Conservation (phyloP, 2,329 filamentous ascomycete genomes). For the Plenodomus lindquistii region DNA sequence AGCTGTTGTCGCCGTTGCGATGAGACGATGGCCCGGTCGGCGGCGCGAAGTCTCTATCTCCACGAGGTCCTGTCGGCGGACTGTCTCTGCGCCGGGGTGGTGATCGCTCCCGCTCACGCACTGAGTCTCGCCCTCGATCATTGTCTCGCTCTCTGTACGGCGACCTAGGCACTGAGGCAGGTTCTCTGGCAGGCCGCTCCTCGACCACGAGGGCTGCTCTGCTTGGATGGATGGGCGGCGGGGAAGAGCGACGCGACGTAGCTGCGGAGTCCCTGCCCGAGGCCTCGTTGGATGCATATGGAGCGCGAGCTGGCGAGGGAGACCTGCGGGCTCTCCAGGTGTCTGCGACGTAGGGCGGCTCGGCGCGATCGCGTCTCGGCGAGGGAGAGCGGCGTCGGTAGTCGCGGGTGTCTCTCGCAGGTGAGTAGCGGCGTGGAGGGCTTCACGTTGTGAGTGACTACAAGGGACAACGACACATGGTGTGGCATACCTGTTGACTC, state of each 20-base stretch:
- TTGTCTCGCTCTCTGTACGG: conserved; percentile 42
- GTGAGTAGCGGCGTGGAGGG: conserved; percentile 49
- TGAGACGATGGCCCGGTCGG: conserved; percentile 43
- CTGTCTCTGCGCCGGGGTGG: conserved; percentile 45
- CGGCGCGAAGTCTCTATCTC: conserved; percentile 42
- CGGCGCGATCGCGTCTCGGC: conserved; percentile 54
- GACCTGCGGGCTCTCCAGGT: conserved; percentile 58
- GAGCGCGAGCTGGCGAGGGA: conserved; percentile 51
- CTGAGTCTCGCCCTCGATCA: conserved; percentile 29
- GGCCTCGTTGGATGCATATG: conserved; percentile 51
- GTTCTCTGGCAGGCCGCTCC: conserved; percentile 27
- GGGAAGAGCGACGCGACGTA: conserved; percentile 66
- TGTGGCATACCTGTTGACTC: conserved; percentile 38
- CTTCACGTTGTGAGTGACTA: conserved; percentile 9
- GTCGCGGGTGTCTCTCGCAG: conserved; percentile 46
- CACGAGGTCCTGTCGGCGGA: conserved; percentile 42
- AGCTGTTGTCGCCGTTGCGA: conserved; percentile 43
- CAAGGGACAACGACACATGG: neutral
- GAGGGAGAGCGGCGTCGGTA: conserved; percentile 59
- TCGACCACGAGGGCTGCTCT: conserved; percentile 50
- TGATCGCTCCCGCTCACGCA: conserved; percentile 36
- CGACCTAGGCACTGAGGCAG: conserved; percentile 39
- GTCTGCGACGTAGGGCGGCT: conserved; percentile 52
- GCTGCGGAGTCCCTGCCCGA: conserved; percentile 59
- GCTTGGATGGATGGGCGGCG: conserved; percentile 59